phyloP scores from a whole-genome alignment of 2,329 filamentous ascomycete genomes.

The Xylariaceae sp. region DNA sequence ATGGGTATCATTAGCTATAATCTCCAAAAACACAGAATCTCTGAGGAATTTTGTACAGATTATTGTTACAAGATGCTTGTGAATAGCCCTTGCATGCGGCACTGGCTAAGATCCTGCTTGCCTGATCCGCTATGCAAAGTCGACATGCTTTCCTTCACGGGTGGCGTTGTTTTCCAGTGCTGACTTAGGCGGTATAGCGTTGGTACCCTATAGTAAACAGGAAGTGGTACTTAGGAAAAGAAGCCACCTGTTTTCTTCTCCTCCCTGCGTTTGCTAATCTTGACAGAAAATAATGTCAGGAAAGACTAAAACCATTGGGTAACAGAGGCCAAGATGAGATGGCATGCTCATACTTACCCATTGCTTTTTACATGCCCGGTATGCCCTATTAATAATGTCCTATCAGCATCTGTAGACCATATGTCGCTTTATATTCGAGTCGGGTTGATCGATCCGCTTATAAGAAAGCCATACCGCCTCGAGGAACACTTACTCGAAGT shows the following conservation, averaged over 20 bases:
- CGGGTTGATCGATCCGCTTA: background rate
- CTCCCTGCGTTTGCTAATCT: conserved; percentile 27
- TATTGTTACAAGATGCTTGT: no score
- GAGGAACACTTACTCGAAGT: conserved; percentile 78
- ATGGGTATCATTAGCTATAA: no score
- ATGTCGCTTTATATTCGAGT: background rate
- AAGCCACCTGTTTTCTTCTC: conserved; percentile 19
- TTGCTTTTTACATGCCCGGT: conserved; percentile 26
- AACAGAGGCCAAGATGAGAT: background rate
- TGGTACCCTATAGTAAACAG: no score
- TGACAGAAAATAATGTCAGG: conserved; percentile 11
- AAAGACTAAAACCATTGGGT: background rate
- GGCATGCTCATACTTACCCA: conserved; percentile 20
- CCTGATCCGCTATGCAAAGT: no score
- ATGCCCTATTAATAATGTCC: conserved; percentile 10
- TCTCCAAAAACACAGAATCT: no score
- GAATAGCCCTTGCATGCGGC: no score
- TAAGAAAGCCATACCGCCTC: background rate
- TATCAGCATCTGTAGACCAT: conserved; percentile 6
- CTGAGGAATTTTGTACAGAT: no score
- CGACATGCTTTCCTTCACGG: no score
- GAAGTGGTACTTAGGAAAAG: conserved; percentile 18
- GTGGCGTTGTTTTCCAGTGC: no score
- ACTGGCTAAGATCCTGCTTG: no score
- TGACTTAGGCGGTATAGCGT: no score